phyloP scores from a whole-genome alignment of 768 basidiomycete species.

The Termitomyces eurrhizus region DNA sequence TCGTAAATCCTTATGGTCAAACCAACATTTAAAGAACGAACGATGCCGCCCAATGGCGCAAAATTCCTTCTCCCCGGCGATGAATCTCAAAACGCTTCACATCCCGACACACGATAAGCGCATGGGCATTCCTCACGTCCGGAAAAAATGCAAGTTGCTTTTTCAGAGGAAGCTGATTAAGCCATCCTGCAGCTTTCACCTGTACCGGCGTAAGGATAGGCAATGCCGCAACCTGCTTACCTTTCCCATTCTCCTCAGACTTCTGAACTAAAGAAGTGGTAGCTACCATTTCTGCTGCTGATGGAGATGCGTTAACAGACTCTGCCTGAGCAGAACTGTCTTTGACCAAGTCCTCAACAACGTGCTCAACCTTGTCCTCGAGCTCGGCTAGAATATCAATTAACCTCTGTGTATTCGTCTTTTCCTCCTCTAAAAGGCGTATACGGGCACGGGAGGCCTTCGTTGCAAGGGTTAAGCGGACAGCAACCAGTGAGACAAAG shows the following conservation, averaged over 20 bases:
- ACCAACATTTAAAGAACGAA: not conserved
- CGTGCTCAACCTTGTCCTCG: constrained; percentile 58
- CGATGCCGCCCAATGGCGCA: constrained; percentile 54
- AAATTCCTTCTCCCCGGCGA: constrained; percentile 55
- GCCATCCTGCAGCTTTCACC: constrained; percentile 46
- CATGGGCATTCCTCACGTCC: constrained; percentile 62
- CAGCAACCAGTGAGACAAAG: constrained; percentile 46
- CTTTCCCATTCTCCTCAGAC: not conserved
- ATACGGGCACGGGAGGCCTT: constrained; percentile 64
- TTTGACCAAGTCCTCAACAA: constrained; percentile 58
- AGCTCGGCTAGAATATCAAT: constrained; percentile 52
- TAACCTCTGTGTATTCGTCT: constrained; percentile 45
- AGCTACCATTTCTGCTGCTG: not conserved
- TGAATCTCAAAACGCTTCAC: constrained; percentile 55
- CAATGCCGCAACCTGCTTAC: constrained; percentile 23
- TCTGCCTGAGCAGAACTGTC: constrained; percentile 20
- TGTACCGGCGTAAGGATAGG: constrained; percentile 56
- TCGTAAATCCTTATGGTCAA: not conserved
- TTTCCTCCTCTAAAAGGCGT: constrained; percentile 55
- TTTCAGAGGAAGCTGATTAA: constrained; percentile 69
- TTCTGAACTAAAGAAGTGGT: not conserved
- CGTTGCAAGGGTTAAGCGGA: constrained; percentile 56
- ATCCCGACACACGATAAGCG: constrained; percentile 67
- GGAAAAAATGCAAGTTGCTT: constrained; percentile 69
- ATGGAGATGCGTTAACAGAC: constrained; percentile 4